Evolutionary conservation across 768 basidiomycete genomes (phyloP), one percentile per base, ranked within the genome.

Genomic region (Tulasnella sp.): DNA sequence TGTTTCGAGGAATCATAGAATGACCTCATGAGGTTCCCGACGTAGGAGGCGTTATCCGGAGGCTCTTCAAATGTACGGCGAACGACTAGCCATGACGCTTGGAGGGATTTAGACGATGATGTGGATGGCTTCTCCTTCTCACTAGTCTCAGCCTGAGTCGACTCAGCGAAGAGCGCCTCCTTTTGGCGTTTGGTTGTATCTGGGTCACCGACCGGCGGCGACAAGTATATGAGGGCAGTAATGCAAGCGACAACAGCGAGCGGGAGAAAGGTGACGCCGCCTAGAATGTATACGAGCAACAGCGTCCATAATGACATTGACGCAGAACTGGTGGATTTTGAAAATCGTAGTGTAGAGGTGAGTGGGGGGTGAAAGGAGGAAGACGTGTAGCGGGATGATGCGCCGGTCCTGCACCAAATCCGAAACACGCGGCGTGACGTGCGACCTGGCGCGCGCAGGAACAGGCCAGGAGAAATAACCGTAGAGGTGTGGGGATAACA

Each of bases 181-280:
- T 77, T 69, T 59, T 68, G 61, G 65, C 67, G 63, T 67, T 79
- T 70, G 65, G 61, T 30, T 7, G 72, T 62, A 67, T 82, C 77
- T 4, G 75, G 68, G 66, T 82, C 78, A 30, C 77, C 79, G 25
- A 86, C 78, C n/a, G 92, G 90, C 9, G 85, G 78, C 41, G 90
- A 86, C n/a, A 88, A 88, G 75, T 92, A 92, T 62, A 85, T 70
- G 62, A 83, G 75, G 68, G 77, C 78, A 68, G 78, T 80, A 65
- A 92, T 63, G 64, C 78, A 61, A 22, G 70, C 72, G 63, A 78
- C 72, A 66, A 90, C 63, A 64, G 87, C 68, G 48, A 96, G 77
- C 19, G 93, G 93, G 58, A 96, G 73, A 70, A 94, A 87, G 2
- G 93, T 94, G 63, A 96, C 61, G 45, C 92, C 93, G 55, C 93